A percentile compares a stretch with the other conserved stretches of the same genome.
phyloP scores from a whole-genome alignment of 176 grass and related monocot species.

The Oropetium thomaeum region DNA sequence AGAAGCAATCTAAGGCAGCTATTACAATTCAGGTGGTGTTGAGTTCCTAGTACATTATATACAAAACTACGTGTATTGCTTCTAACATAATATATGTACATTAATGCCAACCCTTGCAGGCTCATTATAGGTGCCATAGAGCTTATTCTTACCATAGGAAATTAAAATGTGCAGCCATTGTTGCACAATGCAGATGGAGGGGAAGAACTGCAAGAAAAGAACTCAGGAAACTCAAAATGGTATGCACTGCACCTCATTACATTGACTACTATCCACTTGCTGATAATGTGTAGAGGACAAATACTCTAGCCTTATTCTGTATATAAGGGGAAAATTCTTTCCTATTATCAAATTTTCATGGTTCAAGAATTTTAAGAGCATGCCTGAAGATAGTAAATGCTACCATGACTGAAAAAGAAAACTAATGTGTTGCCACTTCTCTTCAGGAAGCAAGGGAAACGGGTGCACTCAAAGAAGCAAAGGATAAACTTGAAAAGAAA shows the following conservation, averaged over 20 bases:
- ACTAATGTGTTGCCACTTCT: constrained; percentile 26
- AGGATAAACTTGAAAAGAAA: constrained; percentile 98
- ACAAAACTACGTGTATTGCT: neutral
- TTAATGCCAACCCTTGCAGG: constrained; percentile 51
- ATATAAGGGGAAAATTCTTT: constrained; percentile 3
- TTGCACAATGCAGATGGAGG: constrained; percentile 97
- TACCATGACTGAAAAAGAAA: constrained; percentile 7
- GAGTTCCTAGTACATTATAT: constrained; percentile 28
- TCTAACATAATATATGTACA: constrained; percentile 6
- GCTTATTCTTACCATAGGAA: constrained; percentile 70
- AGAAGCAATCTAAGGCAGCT: constrained; percentile 68
- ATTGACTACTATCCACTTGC: constrained; percentile 16
- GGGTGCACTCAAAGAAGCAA: constrained; percentile 95
- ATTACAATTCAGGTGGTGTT: constrained; percentile 69
- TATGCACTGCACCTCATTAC: constrained; percentile 32
- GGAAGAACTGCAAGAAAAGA: constrained; percentile 87
- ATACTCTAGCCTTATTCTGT: neutral
- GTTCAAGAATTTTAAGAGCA: constrained; percentile 1
- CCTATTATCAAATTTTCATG: neutral
- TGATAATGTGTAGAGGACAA: neutral
- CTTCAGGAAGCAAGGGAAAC: constrained; percentile 95
- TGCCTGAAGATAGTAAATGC: constrained; percentile 6
- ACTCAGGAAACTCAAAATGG: constrained; percentile 98
- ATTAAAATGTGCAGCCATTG: constrained; percentile 73
- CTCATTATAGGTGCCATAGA: constrained; percentile 75